Evolutionary conservation across 2,329 filamentous ascomycete species (phyloP), one percentile per base, ranked within the genome.

Genomic region (Penicillium sp.): DNA sequence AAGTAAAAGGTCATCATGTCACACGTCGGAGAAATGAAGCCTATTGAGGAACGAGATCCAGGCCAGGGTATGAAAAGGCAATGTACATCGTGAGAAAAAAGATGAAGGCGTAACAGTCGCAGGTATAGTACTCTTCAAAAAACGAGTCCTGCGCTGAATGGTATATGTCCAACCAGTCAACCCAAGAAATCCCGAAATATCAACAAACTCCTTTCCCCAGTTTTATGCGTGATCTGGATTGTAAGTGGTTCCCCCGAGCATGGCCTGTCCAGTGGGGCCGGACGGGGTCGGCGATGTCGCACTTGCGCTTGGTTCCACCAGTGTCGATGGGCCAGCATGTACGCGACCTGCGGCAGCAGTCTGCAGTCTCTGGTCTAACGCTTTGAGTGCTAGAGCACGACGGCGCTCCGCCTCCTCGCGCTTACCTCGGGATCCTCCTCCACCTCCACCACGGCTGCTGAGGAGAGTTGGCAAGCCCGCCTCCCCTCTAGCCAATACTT

Each of bases 321-420:
- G 54, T 41, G 70, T 53, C 6, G 71, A 56, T 13, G 70, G 63
- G 53, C 63, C 75, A 55, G 77, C 71, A 21, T 80, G 70, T 27
- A 78, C 72, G 47, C 82, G 77, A 57, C 75, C 82, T 33, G 80
- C 81, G 16, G 90, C 88, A 3, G 92, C 91, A n/a, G 91, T 90
- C 73, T 95, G 90, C 52, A 99, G 80, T 62, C 95, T 84, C 77
- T 98, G 92, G 74, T 99, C 95, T 53, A 99, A 79, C 3, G 93
- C 93, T 71, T 93, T 93, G 55, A 99, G 81, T 1, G 95, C 95
- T 63, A 99, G 78, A 0, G 93, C 93, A 63, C 95, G 85, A 71
- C 95, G 85, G 63, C 95, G 82, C 79, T 98, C 95, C 0, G 93
- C 93, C 75, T 98, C 95, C 49, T 95, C 93, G 57, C 93, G 86